Base-by-base conservation (phyloP, 129 eudicot species). In the Tagetes patula region DNA sequence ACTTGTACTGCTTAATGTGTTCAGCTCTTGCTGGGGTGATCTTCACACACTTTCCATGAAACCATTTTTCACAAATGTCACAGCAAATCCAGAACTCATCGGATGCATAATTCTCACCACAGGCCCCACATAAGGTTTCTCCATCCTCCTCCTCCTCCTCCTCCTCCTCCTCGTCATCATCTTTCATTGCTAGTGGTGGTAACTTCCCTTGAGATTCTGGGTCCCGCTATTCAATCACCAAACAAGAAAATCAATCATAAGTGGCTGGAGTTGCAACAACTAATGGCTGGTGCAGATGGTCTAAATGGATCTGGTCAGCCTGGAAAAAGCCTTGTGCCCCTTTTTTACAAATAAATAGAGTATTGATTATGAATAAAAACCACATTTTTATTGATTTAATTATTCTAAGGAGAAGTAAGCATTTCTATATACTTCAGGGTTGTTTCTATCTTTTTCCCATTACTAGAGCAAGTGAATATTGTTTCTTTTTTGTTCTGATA, bases 51-150 rank as follows among this genome's bases (percentile, higher is more conserved):
- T 59, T 59, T 3, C 65, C 65, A 59, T 59, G 65, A 33, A 59
- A 59, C 65, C 65, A 59, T 34, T 59, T 59, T 59, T 59, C 65
- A 11, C 65, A 59, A 32, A 59, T 59, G 65, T 59, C 65, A 33
- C 65, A 59, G 65, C 65, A 59, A 59, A 59, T 59, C 65, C 65
- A 59, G 39, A 59, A 59, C 65, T 59, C 65, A 9, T 59, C 65
- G 9, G 65, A 59, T 10, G 65, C 65, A 34, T 59, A 59, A 59
- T 59, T 59, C 65, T 59, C 65, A 59, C 65, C 65, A 59, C 65
- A 59, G 6, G 65, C 65, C 65, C 65, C 65, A 3, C 65, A 59
- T 59, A 59, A 59, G 65, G 65, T 59, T 59, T 59, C 65, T 59
- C 40, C 65, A 59, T 59, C 40, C 65, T 32, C 65, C 32, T 59